Percentiles rank a stretch among this genome's conserved stretches.
phyloP scores from a whole-genome alignment of 73 alveolate genomes.

The Tetrahymena malaccensis region DNA sequence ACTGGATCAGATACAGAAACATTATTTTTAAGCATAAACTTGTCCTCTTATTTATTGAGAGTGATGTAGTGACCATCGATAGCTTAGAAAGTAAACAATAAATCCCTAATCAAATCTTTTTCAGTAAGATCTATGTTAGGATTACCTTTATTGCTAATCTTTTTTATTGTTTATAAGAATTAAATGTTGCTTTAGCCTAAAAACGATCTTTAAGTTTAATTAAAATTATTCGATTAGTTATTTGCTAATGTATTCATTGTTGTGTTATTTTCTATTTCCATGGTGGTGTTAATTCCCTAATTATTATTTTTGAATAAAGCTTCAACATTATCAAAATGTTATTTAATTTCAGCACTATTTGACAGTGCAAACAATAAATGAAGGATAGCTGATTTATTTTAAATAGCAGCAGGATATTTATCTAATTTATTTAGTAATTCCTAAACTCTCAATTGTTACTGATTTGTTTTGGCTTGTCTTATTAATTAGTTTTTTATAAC shows the following conservation, averaged over 20 bases:
- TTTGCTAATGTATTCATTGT: not conserved
- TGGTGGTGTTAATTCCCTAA: not conserved
- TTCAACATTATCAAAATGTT: not conserved
- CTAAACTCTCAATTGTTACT: not conserved
- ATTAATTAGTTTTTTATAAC: not conserved
- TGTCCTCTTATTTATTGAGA: not conserved
- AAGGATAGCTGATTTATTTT: not conserved
- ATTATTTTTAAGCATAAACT: conserved; percentile 16
- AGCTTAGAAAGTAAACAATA: conserved; percentile 9
- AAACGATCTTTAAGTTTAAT: not conserved
- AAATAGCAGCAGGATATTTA: not conserved
- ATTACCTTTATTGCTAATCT: not conserved
- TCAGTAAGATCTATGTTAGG: conserved; percentile 2
- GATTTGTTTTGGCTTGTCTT: not conserved
- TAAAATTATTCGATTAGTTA: not conserved
- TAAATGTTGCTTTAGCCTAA: not conserved
- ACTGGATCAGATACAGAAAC: conserved; percentile 11
- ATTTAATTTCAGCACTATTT: not conserved
- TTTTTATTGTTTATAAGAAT: not conserved
- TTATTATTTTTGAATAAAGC: not conserved
- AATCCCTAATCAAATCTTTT: conserved; percentile 21
- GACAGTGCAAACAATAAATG: not conserved
- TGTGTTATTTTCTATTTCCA: not conserved
- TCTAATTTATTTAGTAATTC: not conserved
- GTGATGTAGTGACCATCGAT: conserved; percentile 28